A percentile compares a stretch with the other conserved stretches of the same genome.
phyloP scores from a whole-genome alignment of 2,329 filamentous ascomycete species.

The Ceratocystis smalleyi region DNA sequence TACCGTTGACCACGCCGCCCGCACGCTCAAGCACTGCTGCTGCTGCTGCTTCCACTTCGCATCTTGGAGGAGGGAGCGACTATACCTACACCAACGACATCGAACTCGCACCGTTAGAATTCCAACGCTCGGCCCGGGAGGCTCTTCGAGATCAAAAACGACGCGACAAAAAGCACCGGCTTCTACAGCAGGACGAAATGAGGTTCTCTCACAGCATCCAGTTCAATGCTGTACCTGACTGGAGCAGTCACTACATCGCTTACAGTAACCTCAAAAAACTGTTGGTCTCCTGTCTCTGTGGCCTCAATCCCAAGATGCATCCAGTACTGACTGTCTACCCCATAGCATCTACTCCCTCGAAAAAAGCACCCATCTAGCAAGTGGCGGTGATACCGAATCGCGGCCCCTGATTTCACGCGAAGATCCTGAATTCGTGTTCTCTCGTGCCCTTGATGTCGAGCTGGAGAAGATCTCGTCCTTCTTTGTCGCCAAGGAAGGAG shows the following conservation, averaged over 20 bases:
- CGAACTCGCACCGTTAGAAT: conserved; percentile 27
- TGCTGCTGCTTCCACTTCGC: conserved; percentile 10
- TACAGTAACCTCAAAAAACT: conserved; percentile 99
- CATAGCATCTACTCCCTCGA: conserved; percentile 84
- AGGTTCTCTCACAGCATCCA: conserved; percentile 99
- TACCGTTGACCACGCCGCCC: conserved; percentile 7
- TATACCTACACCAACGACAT: conserved; percentile 21
- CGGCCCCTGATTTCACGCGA: conserved; percentile 61
- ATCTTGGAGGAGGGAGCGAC: conserved; percentile 15
- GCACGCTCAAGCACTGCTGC: neutral
- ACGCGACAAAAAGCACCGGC: conserved; percentile 50
- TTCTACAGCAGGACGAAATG: conserved; percentile 72
- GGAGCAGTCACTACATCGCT: conserved; percentile 94
- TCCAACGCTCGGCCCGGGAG: conserved; percentile 20
- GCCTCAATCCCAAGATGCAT: neutral
- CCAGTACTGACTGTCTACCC: neutral
- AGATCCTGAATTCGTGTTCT: conserved; percentile 70
- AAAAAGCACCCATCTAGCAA: conserved; percentile 48
- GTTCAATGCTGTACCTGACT: conserved; percentile 99
- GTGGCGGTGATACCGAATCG: conserved; percentile 58
- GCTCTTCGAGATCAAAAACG: conserved; percentile 31
- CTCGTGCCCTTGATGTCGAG: conserved; percentile 67
- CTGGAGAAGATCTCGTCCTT: conserved; percentile 90
- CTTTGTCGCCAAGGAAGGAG: conserved; percentile 74
- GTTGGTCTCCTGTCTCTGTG: conserved; percentile 36